phyloP scores from a whole-genome alignment of 495 filamentous ascomycete species.

The Xylaria telfairii region DNA sequence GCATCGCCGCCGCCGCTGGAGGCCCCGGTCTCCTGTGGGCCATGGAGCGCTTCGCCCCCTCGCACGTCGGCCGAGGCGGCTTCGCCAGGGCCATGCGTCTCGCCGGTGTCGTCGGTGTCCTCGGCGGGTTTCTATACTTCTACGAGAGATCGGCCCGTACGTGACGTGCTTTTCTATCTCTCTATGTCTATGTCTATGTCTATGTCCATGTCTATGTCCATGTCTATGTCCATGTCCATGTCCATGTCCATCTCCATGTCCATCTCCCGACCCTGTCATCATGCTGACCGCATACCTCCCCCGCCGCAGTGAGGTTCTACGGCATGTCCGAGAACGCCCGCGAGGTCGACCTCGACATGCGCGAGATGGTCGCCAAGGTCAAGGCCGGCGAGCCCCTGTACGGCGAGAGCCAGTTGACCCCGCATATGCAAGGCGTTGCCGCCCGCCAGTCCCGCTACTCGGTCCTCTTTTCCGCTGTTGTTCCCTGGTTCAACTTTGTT shows the following conservation, averaged over 20 bases:
- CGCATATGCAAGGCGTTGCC: constrained; percentile 93
- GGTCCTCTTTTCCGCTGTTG: constrained; percentile 75
- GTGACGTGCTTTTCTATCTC: constrained; percentile 32
- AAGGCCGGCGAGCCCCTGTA: constrained; percentile 93
- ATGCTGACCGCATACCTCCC: no score
- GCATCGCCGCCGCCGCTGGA: constrained; percentile 64
- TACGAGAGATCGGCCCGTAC: constrained; percentile 72
- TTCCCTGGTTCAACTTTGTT: constrained; percentile 98
- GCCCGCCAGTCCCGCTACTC: constrained; percentile 91
- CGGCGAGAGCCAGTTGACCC: constrained; percentile 74
- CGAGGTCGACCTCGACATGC: constrained; percentile 95
- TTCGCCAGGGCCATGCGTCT: constrained; percentile 85
- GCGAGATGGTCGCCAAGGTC: constrained; percentile 94
- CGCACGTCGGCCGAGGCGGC: constrained; percentile 77
- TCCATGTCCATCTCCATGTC: not conserved
- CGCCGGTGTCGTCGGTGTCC: constrained; percentile 68
- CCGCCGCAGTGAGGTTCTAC: constrained; percentile 80
- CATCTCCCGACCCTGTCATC: no score
- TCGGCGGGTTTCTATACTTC: constrained; percentile 78
- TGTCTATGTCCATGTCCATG: not conserved
- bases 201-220: not conserved
- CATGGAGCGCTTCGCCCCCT: constrained; percentile 84
- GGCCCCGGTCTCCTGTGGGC: constrained; percentile 75
- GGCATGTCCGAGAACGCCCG: constrained; percentile 89
- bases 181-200: not conserved